Evolutionary conservation across 1,139 yeast species (phyloP).

Genomic region (Taphrina betulina): DNA sequence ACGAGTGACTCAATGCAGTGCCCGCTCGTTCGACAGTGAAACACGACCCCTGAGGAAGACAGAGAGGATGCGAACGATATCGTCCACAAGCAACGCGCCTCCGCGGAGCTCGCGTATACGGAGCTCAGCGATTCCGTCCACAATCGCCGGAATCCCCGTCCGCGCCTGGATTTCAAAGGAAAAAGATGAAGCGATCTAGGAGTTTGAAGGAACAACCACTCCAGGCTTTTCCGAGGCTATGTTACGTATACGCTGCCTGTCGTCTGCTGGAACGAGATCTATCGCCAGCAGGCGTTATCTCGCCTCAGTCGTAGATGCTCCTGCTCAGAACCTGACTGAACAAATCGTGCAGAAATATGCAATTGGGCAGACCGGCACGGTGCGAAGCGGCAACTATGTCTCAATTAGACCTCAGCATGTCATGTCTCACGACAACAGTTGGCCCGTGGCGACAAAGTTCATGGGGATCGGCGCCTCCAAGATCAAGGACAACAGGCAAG

Average conservation of each 20-base stretch:
- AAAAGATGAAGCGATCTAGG: too few relatives aligned
- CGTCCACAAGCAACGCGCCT: too few relatives aligned
- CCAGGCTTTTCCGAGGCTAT: too few relatives aligned
- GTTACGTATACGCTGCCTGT: too few relatives aligned
- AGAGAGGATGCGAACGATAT: too few relatives aligned
- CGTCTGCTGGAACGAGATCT: too few relatives aligned
- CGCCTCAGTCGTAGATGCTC: slow-evolving; percentile 21
- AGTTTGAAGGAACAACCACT: too few relatives aligned
- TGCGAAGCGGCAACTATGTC: slow-evolving; percentile 89
- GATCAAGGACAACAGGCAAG: slow-evolving; percentile 80
- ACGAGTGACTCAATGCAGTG: too few relatives aligned
- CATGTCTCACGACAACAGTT: slow-evolving; percentile 97
- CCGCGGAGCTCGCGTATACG: not conserved
- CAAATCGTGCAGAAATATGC: slow-evolving; percentile 93
- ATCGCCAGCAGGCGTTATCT: slow-evolving; percentile 4
- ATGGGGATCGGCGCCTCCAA: slow-evolving; percentile 88
- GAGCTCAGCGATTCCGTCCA: not conserved
- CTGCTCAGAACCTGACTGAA: slow-evolving; percentile 59
- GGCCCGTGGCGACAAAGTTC: slow-evolving; percentile 98
- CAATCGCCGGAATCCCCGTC: not conserved
- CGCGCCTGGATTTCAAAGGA: too few relatives aligned
- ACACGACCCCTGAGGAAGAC: too few relatives aligned
- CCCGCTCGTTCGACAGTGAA: too few relatives aligned
- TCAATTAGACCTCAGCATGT: slow-evolving; percentile 94
- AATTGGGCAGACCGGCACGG: slow-evolving; percentile 68